These are phyloP conservation scores for Limnanthes douglasii DNA, from an alignment of 345 rosid species.

Conservation along the genomic window DNA sequence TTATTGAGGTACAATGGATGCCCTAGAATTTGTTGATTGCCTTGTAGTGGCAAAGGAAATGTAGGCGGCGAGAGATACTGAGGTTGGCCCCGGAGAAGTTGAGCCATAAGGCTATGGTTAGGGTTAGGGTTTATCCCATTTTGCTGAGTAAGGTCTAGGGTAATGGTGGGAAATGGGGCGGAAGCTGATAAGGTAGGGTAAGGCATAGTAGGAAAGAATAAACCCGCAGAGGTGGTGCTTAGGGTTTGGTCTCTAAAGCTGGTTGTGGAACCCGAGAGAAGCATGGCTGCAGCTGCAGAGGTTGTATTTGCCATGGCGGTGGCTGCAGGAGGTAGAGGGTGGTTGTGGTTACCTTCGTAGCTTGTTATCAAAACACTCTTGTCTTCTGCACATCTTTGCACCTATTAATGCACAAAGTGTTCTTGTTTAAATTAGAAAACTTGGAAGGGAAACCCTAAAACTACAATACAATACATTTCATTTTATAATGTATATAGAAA, in stretches of 20 bases:
- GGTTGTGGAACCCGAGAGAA: constrained; percentile 57
- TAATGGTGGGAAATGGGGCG: constrained; percentile 81
- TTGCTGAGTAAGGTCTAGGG: constrained; percentile 92
- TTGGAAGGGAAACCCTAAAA: neutral
- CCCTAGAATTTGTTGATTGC: constrained; percentile 18
- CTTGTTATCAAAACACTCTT: constrained; percentile 67
- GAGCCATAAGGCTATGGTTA: constrained; percentile 27
- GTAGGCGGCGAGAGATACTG: constrained; percentile 14
- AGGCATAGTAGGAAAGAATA: constrained; percentile 18
- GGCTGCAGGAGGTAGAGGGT: constrained; percentile 90
- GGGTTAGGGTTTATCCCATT: too few relatives aligned
- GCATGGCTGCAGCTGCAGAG: constrained; percentile 84
- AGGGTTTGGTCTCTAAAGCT: constrained; percentile 37
- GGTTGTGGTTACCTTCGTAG: constrained; percentile 92
- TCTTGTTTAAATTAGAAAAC: neutral
- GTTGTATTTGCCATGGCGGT: constrained; percentile 82
- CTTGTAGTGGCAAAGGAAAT: constrained; percentile 31
- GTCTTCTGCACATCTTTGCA: constrained; percentile 87
- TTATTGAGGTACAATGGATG: too few relatives aligned
- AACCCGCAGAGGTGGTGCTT: constrained; percentile 12
- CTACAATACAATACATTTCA: too few relatives aligned
- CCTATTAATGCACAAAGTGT: too few relatives aligned
- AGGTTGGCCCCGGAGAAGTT: constrained; percentile 14
- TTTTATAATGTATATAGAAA: neutral
- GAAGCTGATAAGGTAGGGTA: constrained; percentile 53